These are phyloP conservation scores for Cordyceps tenuipes DNA, from an alignment of 2,329 filamentous ascomycete genomes.

Conservation along the genomic window DNA sequence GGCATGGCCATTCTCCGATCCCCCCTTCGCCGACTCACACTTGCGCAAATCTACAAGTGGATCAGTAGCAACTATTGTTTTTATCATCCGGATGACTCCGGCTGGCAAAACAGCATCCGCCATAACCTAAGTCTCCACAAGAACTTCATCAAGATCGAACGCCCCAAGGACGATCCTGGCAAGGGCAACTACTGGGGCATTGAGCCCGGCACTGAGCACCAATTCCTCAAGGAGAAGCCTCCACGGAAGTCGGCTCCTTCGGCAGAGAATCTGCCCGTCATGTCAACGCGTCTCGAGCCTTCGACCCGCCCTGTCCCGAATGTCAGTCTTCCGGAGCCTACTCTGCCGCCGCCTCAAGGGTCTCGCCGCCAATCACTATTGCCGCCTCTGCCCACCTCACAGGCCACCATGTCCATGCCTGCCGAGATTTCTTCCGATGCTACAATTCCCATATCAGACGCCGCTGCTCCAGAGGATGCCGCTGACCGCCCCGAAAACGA, in stretches of 20 bases:
- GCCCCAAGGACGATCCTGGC: constrained; percentile 92
- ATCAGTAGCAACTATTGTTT: constrained; percentile 92
- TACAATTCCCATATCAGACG: constrained; percentile 65
- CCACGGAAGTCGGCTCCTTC: constrained; percentile 48
- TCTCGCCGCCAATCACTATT: constrained; percentile 30
- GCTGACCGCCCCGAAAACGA: constrained; percentile 37
- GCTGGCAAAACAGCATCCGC: constrained; percentile 98
- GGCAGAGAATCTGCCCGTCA: constrained; percentile 50
- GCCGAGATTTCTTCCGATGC: constrained; percentile 69
- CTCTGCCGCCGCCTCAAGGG: constrained; percentile 39
- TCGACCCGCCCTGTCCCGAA: constrained; percentile 31
- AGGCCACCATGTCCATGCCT: constrained; percentile 29
- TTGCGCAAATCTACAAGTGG: constrained; percentile 98
- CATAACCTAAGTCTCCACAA: constrained; percentile 97
- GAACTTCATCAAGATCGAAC: constrained; percentile 89
- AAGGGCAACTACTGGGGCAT: constrained; percentile 98
- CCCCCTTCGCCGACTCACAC: constrained; percentile 71
- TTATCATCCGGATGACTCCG: constrained; percentile 75
- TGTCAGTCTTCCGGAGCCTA: constrained; percentile 35
- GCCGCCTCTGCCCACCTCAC: constrained; percentile 31
- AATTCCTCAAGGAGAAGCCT: constrained; percentile 84
- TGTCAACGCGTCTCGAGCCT: constrained; percentile 48
- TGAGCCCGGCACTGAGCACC: constrained; percentile 76
- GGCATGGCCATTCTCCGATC: constrained; percentile 94
- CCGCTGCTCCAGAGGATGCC: constrained; percentile 43